Evolutionary conservation across 2,329 filamentous ascomycete genomes (phyloP).

Genomic region (Penicillium sp.): DNA sequence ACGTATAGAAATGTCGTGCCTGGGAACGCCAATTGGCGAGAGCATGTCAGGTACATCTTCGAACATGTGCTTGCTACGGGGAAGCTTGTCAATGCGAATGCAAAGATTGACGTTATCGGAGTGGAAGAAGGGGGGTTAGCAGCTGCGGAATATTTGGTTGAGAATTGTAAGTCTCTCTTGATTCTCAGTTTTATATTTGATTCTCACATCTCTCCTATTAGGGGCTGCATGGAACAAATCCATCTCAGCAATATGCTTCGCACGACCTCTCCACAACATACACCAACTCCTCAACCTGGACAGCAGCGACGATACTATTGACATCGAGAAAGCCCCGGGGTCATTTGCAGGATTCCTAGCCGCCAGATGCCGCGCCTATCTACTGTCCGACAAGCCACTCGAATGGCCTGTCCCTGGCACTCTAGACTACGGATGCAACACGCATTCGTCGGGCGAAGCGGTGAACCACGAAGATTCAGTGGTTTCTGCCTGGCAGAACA

Average conservation of each 20-base stretch:
- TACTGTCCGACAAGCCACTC: conserved; percentile 50
- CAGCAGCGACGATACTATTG: background rate
- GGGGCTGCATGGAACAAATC: conserved; percentile 37
- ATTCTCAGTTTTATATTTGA: conserved; percentile 10
- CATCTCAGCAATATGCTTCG: conserved; percentile 38
- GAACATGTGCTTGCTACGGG: conserved; percentile 52
- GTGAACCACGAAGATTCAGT: conserved; percentile 61
- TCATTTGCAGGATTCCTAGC: conserved; percentile 32
- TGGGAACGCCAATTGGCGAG: conserved; percentile 52
- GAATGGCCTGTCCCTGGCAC: conserved; percentile 54
- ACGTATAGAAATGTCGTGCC: conserved; percentile 58
- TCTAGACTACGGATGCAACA: conserved; percentile 59
- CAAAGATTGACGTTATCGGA: conserved; percentile 66
- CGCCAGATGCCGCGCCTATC: conserved; percentile 60
- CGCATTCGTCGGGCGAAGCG: conserved; percentile 64
- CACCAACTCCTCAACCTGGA: conserved; percentile 18
- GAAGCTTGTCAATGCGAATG: conserved; percentile 44
- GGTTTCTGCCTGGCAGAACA: conserved; percentile 48
- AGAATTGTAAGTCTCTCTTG: conserved; percentile 44
- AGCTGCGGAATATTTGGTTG: conserved; percentile 56
- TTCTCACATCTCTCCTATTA: conserved; percentile 17
- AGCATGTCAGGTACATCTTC: conserved; percentile 68
- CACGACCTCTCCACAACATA: conserved; percentile 33
- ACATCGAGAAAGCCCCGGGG: background rate
- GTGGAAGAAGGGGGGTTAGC: conserved; percentile 63